A percentile compares a stretch with the other conserved stretches of the same genome.
Evolutionary conservation across 1,284 basidiomycete species (phyloP).

Genomic region (Gomphus bonarii): DNA sequence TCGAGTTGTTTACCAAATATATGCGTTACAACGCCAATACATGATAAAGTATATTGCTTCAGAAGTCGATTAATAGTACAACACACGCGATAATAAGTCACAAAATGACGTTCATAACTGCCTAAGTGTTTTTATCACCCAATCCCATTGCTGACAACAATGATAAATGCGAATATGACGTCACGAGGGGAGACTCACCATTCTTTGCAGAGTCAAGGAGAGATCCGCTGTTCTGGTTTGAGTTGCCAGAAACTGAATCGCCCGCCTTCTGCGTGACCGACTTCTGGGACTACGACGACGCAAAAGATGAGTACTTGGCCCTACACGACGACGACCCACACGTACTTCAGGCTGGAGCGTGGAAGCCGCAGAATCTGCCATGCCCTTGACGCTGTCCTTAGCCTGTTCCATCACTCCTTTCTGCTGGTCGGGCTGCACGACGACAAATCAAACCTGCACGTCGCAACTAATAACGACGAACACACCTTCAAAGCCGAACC

Average conservation of each 20-base stretch:
- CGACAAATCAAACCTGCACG: background rate
- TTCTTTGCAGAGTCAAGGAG: background rate
- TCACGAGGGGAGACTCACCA: background rate
- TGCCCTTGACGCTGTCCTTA: conserved; percentile 42
- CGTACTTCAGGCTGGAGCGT: conserved; percentile 33
- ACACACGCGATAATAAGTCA: no score
- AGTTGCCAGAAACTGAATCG: conserved; percentile 32
- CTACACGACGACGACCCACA: background rate
- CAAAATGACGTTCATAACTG: background rate
- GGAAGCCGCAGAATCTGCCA: conserved; percentile 23
- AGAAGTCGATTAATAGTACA: background rate
- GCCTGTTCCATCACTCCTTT: conserved; percentile 42
- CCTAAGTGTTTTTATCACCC: background rate
- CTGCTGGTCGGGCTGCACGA: conserved; percentile 37
- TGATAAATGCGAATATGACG: background rate
- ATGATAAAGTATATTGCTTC: no score
- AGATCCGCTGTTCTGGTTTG: background rate
- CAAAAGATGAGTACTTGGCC: no score
- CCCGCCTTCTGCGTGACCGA: conserved; percentile 31
- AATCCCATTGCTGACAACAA: background rate
- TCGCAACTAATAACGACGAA: background rate
- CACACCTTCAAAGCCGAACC: conserved; percentile 33
- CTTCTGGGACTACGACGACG: conserved; percentile 25
- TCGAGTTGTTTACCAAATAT: no score
- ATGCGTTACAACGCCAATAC: no score